Evolutionary conservation across 345 rosid species (phyloP), one percentile per base, ranked within the genome.

Genomic region (Citrus maxima): DNA sequence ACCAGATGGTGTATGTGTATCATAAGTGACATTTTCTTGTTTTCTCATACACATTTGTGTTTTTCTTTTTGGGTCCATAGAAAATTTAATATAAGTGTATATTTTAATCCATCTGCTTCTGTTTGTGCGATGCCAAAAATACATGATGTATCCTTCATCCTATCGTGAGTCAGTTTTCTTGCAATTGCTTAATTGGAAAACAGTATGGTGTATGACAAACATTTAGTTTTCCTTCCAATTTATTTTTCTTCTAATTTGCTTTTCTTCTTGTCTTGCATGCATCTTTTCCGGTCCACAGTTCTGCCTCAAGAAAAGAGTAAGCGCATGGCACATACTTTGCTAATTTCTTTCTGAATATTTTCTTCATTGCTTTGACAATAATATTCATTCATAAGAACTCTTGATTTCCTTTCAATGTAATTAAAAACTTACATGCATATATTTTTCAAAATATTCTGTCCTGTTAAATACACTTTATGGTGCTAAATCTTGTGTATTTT

Each of bases 261-360:
- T 83, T 81, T 60, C 66, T 82, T 75, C 61, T 59, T 77, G 80
- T 80, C 72, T 79, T 83, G 85, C 88, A 86, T 91, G 88, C 82
- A 74, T 62, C 49, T 66, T 72, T 25, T 68, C 37, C 82, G 88
- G 78, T 56, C 82, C 80, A 85, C 97, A 96, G 99, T 90, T 79
- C 92, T 96, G 87, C 97, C 95, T 2, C 91, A 91, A 87, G 99
- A 96, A 79, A 85, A 81, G 88, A 93, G 99, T 96, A 90, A 91
- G 99, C 82, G 74, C 72, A 56, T 62, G 70, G 70, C 73, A 72
- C 58, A 54, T 42, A 24, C 46, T 34, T 72, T 74, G 51, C 49
- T 24, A 21, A 78, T 30, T 25, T 56, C 72, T 38, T 60, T 80
- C 65, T 35, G 25, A 32, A 56, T 75, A 37, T 16, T 78, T 80